Evolutionary conservation across 2,329 filamentous ascomycete species (phyloP).

Genomic region (Claviceps arundinis): DNA sequence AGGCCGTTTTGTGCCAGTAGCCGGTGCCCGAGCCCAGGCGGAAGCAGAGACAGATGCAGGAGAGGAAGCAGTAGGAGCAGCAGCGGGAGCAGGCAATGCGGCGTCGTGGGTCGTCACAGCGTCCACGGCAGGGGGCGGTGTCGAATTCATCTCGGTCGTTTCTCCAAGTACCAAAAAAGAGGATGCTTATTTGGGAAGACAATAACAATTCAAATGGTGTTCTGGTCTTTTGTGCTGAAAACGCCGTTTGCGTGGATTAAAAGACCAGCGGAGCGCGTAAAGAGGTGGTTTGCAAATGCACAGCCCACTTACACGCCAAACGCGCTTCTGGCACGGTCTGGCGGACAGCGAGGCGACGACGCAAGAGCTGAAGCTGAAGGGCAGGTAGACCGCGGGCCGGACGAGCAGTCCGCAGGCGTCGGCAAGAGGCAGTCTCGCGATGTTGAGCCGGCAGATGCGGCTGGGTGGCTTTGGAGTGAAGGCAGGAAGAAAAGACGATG

Average conservation of each 20-base stretch:
- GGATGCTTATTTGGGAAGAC: neutral
- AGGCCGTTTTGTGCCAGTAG: slow-evolving; percentile 43
- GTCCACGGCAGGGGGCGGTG: slow-evolving; percentile 13
- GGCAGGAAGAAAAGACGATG: neutral
- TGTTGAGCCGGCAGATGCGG: neutral
- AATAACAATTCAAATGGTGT: neutral
- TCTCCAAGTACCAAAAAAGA: neutral
- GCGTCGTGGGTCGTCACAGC: slow-evolving; percentile 13
- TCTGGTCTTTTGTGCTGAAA: neutral
- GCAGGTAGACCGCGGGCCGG: neutral
- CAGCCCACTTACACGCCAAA: slow-evolving; percentile 2
- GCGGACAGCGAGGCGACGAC: neutral
- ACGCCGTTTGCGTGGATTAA: slow-evolving; percentile 1
- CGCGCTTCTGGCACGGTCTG: neutral
- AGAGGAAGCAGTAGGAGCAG: neutral
- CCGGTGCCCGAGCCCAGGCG: neutral
- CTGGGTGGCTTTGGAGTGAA: neutral
- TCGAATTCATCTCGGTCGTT: slow-evolving; percentile 29
- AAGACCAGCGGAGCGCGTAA: slow-evolving; percentile 8
- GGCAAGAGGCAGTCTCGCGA: neutral
- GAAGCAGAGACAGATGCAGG: neutral
- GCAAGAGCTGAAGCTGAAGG: neutral
- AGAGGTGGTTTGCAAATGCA: neutral
- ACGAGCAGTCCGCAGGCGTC: neutral
- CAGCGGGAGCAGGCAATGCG: slow-evolving; percentile 16